Evolutionary conservation across 2,329 filamentous ascomycete genomes (phyloP).

Genomic region (Aspergillus pseudoglaucus): DNA sequence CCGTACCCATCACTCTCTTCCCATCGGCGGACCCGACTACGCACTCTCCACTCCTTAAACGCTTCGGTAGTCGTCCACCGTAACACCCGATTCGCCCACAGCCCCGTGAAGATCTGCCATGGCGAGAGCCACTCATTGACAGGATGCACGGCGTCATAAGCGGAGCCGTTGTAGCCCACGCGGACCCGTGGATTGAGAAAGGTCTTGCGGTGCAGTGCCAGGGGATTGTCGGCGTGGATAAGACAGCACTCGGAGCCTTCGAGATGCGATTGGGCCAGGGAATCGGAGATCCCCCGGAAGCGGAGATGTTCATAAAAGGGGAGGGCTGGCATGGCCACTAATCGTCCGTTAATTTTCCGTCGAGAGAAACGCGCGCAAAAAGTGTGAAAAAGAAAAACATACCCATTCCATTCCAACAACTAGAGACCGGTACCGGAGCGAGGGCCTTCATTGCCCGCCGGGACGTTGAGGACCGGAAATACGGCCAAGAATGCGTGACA

Average conservation of each 20-base stretch:
- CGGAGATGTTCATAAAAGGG: conserved; percentile 33
- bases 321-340: neutral
- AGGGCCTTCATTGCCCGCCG: conserved; percentile 48
- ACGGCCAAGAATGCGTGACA: conserved; percentile 60
- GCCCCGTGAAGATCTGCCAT: neutral
- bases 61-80: neutral
- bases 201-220: conserved; percentile 45
- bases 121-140: neutral
- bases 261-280: conserved; percentile 50
- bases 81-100: neutral
- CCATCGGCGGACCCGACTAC: neutral
- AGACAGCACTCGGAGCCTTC: conserved; percentile 54
- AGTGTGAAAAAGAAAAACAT: neutral
- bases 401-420: conserved; percentile 63
- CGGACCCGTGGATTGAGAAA: conserved; percentile 64
- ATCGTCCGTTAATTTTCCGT: neutral
- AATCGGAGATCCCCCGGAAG: conserved; percentile 47
- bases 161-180: conserved; percentile 55
- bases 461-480: conserved; percentile 40
- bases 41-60: neutral
- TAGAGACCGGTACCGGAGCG: conserved; percentile 52
- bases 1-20: conserved; percentile 2
- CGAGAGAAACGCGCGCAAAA: conserved; percentile 1
- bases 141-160: conserved; percentile 44
- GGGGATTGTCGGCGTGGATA: conserved; percentile 64